These are phyloP conservation scores for Podochytrium sp. DNA, from an alignment of 192 early-diverging fungal genomes.

Conservation along the genomic window DNA sequence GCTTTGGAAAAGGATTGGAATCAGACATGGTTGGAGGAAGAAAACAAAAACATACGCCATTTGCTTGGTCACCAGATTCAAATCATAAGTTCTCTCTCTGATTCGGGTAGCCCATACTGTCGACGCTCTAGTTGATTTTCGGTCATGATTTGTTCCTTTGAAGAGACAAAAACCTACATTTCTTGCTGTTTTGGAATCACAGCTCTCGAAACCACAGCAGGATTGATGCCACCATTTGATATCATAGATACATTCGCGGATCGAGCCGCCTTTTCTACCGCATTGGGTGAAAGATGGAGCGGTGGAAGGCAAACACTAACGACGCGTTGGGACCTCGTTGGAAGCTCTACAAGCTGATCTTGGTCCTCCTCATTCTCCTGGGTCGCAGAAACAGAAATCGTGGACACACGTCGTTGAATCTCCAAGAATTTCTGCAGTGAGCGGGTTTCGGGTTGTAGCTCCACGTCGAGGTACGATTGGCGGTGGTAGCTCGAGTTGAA, in stretches of 20 bases:
- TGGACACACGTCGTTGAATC: too few relatives aligned
- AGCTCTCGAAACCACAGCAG: background rate
- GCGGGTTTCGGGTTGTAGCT: too few relatives aligned
- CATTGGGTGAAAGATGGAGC: background rate
- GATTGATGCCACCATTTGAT: background rate
- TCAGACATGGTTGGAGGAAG: background rate
- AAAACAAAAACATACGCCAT: slow-evolving; percentile 39
- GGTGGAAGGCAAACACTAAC: too few relatives aligned
- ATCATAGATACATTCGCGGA: background rate
- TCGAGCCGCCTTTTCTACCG: background rate
- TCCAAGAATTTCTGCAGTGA: too few relatives aligned
- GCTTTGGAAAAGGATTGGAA: background rate
- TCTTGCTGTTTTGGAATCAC: slow-evolving; percentile 9
- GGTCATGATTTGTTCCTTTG: background rate
- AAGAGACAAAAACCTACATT: background rate
- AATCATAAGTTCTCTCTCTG: slow-evolving; percentile 56
- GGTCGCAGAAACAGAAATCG: too few relatives aligned
- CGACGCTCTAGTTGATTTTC: background rate
- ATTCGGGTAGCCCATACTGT: slow-evolving; percentile 30
- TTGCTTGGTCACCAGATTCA: slow-evolving; percentile 54
- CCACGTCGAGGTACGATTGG: too few relatives aligned
- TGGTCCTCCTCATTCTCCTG: too few relatives aligned
- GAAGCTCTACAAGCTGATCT: too few relatives aligned
- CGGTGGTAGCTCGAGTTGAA: too few relatives aligned
- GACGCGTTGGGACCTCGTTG: too few relatives aligned